phyloP scores from a whole-genome alignment of 768 basidiomycete species.

The Chalciporus piperatus region DNA sequence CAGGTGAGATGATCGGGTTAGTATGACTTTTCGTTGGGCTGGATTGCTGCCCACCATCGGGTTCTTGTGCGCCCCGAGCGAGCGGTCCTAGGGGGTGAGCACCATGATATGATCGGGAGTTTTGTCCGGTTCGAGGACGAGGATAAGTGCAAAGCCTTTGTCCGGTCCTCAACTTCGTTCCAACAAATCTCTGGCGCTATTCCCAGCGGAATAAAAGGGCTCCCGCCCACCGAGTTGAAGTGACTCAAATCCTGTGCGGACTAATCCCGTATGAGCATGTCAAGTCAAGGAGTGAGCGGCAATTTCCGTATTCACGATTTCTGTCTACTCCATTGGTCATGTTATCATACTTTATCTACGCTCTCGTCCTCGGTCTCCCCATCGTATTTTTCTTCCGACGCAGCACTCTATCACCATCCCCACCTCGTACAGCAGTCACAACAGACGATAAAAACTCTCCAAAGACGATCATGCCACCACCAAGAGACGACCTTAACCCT shows the following conservation, averaged over 20 bases:
- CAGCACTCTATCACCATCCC: conserved; percentile 4
- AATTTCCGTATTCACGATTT: conserved; percentile 11
- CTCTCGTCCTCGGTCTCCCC: conserved; percentile 31
- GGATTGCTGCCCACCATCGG: too few relatives aligned
- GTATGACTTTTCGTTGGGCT: too few relatives aligned
- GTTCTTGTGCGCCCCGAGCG: too few relatives aligned
- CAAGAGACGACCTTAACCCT: conserved; percentile 55
- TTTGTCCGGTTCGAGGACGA: neutral
- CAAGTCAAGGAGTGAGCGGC: too few relatives aligned
- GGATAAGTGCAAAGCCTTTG: too few relatives aligned
- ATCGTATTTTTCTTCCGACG: conserved; percentile 26
- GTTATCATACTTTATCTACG: conserved; percentile 28
- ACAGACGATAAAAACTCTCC: conserved; percentile 31
- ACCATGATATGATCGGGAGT: too few relatives aligned
- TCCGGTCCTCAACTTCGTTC: neutral
- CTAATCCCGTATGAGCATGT: too few relatives aligned
- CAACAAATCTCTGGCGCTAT: neutral
- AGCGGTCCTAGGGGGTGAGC: too few relatives aligned
- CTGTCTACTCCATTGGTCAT: conserved; percentile 9
- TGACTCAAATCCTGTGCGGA: neutral
- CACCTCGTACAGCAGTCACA: conserved; percentile 7
- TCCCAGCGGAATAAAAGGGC: neutral
- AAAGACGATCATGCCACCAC: conserved; percentile 72
- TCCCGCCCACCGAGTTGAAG: too few relatives aligned
- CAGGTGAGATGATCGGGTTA: too few relatives aligned